Base-by-base conservation (phyloP, 331 rosid species). In the Malus hybrid region DNA sequence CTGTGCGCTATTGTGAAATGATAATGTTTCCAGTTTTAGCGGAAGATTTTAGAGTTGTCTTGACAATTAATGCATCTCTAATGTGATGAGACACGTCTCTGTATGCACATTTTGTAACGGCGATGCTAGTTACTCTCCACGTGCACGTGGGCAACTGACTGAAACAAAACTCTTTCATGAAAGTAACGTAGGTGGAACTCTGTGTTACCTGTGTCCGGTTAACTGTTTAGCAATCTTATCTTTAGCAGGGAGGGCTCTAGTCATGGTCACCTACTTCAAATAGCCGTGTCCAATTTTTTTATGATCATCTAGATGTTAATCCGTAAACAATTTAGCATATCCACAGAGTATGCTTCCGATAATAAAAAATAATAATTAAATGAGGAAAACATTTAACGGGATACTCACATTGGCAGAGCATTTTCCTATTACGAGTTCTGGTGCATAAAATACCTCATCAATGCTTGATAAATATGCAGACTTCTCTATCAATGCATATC, bases 21-120 rank as follows among this genome's bases (percentile, higher is more conserved):
- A 24, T 18, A 52, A 44, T 7, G 34, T 10, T 65, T 63, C 66
- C 60, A 4, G 6, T 44, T 24, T 27, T 27, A 6, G n/a, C 33
- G 20, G 57, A 54, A 54, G 39, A 48, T 15, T 71, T 44, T n/a
- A 32, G 60, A 22, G 65, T 55, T 32, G 2, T 32, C 12, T 72
- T 56, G 76, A 44, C 66, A 56, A 12, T 57, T 71, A 71, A 33
- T 57, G 76, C 55, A 71, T 39, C 68, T 36, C 68, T 36, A 22
- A 19, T 36, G 67, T 62, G 27, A 71, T 56, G 76, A 56, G 34
- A 71, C 22, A 1, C 8, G 36, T 71, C 20, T 71, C 34, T 57
- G 33, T 59, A 34, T 33, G 67, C 66, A 57, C 36, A 44, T 71
- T 44, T 33, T 32, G 7, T 33, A 57, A n/a, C 3, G 57, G 2